Evolutionary conservation across 2,329 filamentous ascomycete species (phyloP), one percentile per base, ranked within the genome.

Genomic region (Tolypocladium inflatum): DNA sequence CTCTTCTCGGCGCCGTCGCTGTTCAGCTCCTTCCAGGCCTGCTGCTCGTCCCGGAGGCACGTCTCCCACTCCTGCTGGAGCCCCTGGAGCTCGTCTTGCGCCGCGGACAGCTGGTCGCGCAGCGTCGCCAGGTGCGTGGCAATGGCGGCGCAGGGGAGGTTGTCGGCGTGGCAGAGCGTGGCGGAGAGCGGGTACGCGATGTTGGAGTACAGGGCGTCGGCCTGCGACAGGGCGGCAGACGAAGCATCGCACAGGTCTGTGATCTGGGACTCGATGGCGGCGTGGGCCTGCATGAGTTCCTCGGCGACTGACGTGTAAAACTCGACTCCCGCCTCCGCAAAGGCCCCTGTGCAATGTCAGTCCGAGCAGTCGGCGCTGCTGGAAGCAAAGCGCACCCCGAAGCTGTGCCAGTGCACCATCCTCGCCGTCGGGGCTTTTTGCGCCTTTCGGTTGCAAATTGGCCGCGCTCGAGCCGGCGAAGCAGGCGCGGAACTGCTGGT

Each of bases 101-200:
- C 68, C 0, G 50, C 53, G 0, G 41, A 41, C 3, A 73, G 57
- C 7, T 65, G 61, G 2, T 59, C 56, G 1, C 64, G 60, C 2
- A 73, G 50, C 1, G 43, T 55, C 1, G 61, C 37, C 3, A 73
- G 37, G 23, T 72, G 73, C 2, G 57, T 55, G 0, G 57, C 58
- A 1, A 74, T 60, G 0, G 63, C 70, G 0, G 66, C 67, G n/a
- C 57, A 57, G 0, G 68, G 62, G 10, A 64, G 56, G 0, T 56
- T 60, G 19, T 63, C 55, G 0, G 65, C 64, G 41, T 67, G 63
- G 21, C 71, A 74, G 4, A 71, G 57, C 0, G 72, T 74, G 1
- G 64, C 66, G 0, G 66, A 65, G 1, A 74, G 59, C 0, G 71
- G 71, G n/a, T 64, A 66, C 0, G 63, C 56, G 8, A 74, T 66